Evolutionary conservation across 805 yeast species (phyloP).

Genomic region (Candida ficus): DNA sequence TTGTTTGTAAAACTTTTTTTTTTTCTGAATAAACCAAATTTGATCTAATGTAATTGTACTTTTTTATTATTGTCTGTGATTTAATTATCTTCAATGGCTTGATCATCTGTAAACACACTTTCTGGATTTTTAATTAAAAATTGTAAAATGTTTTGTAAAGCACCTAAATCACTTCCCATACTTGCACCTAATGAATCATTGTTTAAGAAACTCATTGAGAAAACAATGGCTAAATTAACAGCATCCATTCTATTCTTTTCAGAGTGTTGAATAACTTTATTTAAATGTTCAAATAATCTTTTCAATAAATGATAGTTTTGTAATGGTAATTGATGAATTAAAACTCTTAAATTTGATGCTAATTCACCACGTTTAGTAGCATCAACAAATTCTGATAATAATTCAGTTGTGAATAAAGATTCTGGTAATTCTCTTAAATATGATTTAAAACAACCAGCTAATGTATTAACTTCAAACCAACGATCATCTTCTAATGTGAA

Average conservation of each 20-base stretch:
- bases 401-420: conserved; percentile 63
- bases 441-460: conserved; percentile 83
- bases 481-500: conserved; percentile 47
- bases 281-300: conserved; percentile 64
- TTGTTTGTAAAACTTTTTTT: not conserved
- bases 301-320: conserved; percentile 65
- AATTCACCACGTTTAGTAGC: conserved; percentile 32
- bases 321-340: conserved; percentile 47
- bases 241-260: conserved; percentile 81
- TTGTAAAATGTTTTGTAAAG: conserved; percentile 48
- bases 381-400: conserved; percentile 53
- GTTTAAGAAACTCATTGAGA: conserved; percentile 57
- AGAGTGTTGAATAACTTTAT: conserved; percentile 59
- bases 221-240: conserved; percentile 85
- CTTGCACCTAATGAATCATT: conserved; percentile 37
- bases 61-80: not conserved
- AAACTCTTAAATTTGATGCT: conserved; percentile 25
- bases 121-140: conserved; percentile 39
- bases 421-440: conserved; percentile 85
- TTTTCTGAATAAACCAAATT: too few species aligned
- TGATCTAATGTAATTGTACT: too few species aligned
- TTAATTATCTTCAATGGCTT: conserved; percentile 3
- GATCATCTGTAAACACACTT: conserved; percentile 24
- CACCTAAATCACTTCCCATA: conserved; percentile 48
- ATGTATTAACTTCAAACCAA: conserved; percentile 77